Base-by-base conservation (phyloP, 2,329 filamentous ascomycete genomes). In the Huntiella abstrusa region DNA sequence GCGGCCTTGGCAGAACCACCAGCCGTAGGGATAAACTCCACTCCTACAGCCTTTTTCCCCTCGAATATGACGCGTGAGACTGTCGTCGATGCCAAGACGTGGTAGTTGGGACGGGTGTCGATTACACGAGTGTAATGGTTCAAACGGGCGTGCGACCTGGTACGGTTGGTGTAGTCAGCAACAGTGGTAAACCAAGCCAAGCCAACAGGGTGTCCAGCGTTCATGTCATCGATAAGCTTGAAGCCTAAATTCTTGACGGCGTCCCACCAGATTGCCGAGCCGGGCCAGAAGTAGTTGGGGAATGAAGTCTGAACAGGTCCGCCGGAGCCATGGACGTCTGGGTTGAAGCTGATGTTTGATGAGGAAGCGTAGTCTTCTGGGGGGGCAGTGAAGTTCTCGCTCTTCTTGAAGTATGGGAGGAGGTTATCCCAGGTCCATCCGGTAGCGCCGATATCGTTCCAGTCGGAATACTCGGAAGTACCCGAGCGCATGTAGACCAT, bases 21-120 rank as follows among this genome's bases (percentile, higher is more conserved):
- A 32, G 43, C 28, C 2, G 44, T 71, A 22, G 68, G 66, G 15
- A 67, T 64, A 51, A 70, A 75, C 53, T 79, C 71, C 2, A 82
- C 67, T 0, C 75, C 77, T 0, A 66, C 61, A 3, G 77, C 77
- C 35, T 62, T 57, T 37, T 65, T 72, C 2, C 64, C 63, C 4
- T 61, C 52, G 43, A 77, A 71, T 4, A 77, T 48, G 1, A 78
- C 64, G 2, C 66, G 66, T 1, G 67, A 59, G 1, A 80, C 73
- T 47, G 70, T 70, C 2, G 68, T 66, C 52, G 77, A 65, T 0
- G 68, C 61, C 0, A 80, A 60, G 4, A 80, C 62, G 48, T 79
- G 70, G 2, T 80, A 65, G 47, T 77, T 77, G 0, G 70, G 65
- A 41, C 73, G 64, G 2, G 67, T 58, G 1, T 51, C 53, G 3